A percentile compares a stretch with the other conserved stretches of the same genome.
Conservation (phyloP, 176 grass and related monocot genomes). For the Pontederia crassipes region DNA sequence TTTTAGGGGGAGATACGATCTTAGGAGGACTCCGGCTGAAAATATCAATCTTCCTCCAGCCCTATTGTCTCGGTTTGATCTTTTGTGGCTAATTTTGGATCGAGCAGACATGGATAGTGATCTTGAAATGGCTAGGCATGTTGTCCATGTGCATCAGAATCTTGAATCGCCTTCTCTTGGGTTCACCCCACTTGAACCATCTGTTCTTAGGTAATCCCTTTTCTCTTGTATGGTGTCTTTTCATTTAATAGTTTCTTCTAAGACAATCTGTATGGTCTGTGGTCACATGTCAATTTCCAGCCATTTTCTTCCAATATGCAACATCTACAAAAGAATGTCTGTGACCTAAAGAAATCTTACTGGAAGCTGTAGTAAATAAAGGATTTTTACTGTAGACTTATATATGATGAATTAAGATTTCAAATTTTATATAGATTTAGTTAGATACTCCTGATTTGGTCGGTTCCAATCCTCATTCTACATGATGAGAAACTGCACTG, state of each 20-base stretch:
- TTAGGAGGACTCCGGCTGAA: constrained; percentile 97
- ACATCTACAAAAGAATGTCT: too few species aligned
- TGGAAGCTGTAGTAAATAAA: too few species aligned
- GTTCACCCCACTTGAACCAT: constrained; percentile 84
- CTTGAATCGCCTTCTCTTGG: constrained; percentile 91
- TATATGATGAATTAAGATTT: too few species aligned
- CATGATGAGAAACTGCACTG: too few species aligned
- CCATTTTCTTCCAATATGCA: too few species aligned
- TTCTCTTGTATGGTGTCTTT: neutral
- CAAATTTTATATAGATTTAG: too few species aligned
- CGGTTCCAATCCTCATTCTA: too few species aligned
- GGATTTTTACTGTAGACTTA: too few species aligned
- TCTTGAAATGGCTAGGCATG: constrained; percentile 96
- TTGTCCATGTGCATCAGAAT: constrained; percentile 94
- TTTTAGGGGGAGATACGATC: constrained; percentile 94
- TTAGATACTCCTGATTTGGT: too few species aligned
- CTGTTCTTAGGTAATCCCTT: constrained; percentile 67
- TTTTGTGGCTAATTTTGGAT: constrained; percentile 97
- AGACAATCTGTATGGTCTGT: too few species aligned
- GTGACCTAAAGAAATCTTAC: too few species aligned
- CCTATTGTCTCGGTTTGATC: constrained; percentile 88
- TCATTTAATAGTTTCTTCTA: neutral
- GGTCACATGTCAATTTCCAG: too few species aligned
- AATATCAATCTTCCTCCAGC: constrained; percentile 99
- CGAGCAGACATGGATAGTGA: constrained; percentile 96